phyloP scores from a whole-genome alignment of 2,329 filamentous ascomycete species.

The Escovopsis sp. region DNA sequence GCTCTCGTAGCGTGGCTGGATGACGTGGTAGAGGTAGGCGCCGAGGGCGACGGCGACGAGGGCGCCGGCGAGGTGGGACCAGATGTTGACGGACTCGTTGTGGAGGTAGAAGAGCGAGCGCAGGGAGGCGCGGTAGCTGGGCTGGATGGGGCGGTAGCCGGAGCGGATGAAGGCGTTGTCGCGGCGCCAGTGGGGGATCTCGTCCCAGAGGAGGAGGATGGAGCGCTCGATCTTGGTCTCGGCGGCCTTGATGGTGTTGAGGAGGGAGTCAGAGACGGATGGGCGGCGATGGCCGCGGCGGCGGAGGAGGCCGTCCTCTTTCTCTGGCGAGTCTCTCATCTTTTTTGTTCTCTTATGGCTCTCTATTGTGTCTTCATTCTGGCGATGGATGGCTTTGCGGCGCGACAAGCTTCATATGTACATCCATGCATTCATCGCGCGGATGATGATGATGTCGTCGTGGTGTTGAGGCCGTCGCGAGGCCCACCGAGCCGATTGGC shows the following conservation, averaged over 20 bases:
- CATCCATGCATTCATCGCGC: no score
- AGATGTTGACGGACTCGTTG: conserved; percentile 50
- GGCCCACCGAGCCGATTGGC: no score
- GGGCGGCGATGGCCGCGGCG: conserved; percentile 16
- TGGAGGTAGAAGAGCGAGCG: conserved; percentile 38
- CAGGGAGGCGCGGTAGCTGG: conserved; percentile 32
- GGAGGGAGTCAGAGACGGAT: conserved; percentile 15
- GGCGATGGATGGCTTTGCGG: neutral
- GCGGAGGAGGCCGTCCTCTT: conserved; percentile 10
- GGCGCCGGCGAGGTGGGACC: conserved; percentile 51
- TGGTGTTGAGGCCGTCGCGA: no score
- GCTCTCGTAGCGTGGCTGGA: conserved; percentile 51
- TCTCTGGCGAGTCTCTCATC: neutral
- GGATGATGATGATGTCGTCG: no score
- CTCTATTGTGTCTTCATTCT: no score
- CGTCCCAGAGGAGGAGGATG: conserved; percentile 40
- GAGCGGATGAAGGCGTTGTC: conserved; percentile 42
- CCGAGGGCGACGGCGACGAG: conserved; percentile 38
- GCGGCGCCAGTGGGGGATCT: conserved; percentile 43
- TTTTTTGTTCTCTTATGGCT: neutral
- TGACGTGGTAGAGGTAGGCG: conserved; percentile 36
- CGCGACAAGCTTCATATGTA: no score
- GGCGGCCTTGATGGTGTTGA: conserved; percentile 15
- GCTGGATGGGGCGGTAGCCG: conserved; percentile 37
- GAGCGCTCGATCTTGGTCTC: conserved; percentile 26